phyloP scores from a whole-genome alignment of 2,329 filamentous ascomycete species.

The Aureobasidium leucospermi region DNA sequence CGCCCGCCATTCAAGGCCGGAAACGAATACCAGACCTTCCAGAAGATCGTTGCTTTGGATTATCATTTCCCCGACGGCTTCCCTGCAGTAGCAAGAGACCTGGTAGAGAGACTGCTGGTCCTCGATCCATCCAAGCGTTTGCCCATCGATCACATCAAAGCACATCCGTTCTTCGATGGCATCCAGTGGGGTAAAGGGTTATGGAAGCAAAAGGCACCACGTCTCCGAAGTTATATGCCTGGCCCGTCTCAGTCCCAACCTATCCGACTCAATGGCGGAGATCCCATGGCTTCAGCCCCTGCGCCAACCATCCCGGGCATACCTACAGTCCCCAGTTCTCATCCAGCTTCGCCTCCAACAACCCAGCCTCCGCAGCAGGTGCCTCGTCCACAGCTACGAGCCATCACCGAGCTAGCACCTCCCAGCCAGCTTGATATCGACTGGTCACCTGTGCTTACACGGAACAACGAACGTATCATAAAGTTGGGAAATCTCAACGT shows the following conservation, averaged over 20 bases:
- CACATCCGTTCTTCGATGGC: conserved; percentile 89
- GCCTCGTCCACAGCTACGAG: conserved; percentile 58
- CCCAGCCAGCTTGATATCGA: conserved; percentile 95
- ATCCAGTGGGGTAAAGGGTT: conserved; percentile 74
- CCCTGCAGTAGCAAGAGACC: conserved; percentile 73
- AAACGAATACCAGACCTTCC: conserved; percentile 95
- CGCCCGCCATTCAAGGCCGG: conserved; percentile 91
- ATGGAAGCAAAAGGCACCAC: conserved; percentile 85
- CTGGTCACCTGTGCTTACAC: conserved; percentile 92
- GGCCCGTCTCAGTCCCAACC: conserved; percentile 60
- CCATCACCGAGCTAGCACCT: conserved; percentile 94
- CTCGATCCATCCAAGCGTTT: conserved; percentile 77
- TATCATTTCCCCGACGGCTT: conserved; percentile 91
- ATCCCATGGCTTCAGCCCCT: not conserved
- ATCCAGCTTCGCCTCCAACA: conserved; percentile 14
- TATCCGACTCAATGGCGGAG: conserved; percentile 36
- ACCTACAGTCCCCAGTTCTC: not conserved
- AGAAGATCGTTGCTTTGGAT: conserved; percentile 92
- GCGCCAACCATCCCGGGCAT: conserved; percentile 7
- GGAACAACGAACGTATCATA: conserved; percentile 85
- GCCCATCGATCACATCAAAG: conserved; percentile 93
- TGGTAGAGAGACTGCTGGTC: conserved; percentile 85
- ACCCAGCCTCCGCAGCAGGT: conserved; percentile 14
- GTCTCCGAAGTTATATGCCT: conserved; percentile 75
- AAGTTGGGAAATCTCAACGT: conserved; percentile 90